Conservation (phyloP, 2,329 filamentous ascomycete species). For the Cordyceps cicadae region DNA sequence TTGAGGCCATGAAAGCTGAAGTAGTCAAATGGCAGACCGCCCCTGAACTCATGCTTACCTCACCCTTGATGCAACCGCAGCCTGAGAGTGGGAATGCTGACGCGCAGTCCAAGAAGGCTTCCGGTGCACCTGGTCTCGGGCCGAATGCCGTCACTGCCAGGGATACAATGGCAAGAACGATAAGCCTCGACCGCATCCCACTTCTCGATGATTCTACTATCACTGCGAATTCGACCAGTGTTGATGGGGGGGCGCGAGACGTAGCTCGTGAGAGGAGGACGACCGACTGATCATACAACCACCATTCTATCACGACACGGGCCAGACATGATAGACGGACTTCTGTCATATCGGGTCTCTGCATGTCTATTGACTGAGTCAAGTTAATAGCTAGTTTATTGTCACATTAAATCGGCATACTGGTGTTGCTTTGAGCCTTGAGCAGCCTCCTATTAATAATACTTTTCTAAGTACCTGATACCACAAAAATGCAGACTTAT, state of each 20-base stretch:
- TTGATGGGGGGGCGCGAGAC: conserved; percentile 38
- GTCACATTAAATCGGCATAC: neutral
- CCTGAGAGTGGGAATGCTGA: conserved; percentile 15
- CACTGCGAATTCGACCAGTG: conserved; percentile 28
- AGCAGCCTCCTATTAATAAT: neutral
- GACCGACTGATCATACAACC: conserved; percentile 9
- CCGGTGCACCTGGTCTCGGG: conserved; percentile 9
- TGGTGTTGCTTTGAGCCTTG: neutral
- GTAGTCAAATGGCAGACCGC: conserved; percentile 78
- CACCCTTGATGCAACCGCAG: conserved; percentile 26
- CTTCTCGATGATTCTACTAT: conserved; percentile 39
- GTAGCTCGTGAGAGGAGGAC: conserved; percentile 40
- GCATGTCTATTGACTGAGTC: neutral
- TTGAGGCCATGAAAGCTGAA: conserved; percentile 81
- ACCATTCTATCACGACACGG: neutral
- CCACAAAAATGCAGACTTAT: conserved; percentile 2
- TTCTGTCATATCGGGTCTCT: neutral
- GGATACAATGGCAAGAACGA: conserved; percentile 17
- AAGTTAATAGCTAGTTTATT: neutral
- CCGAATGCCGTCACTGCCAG: conserved; percentile 10
- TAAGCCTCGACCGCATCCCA: conserved; percentile 47
- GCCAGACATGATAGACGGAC: neutral
- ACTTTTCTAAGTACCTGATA: neutral
- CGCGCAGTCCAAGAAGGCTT: neutral
- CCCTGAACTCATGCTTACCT: conserved; percentile 37